A percentile compares a stretch with the other conserved stretches of the same genome.
These are phyloP conservation scores for Boletus subcaerulescens DNA, from an alignment of 768 basidiomycete genomes.

Conservation along the genomic window DNA sequence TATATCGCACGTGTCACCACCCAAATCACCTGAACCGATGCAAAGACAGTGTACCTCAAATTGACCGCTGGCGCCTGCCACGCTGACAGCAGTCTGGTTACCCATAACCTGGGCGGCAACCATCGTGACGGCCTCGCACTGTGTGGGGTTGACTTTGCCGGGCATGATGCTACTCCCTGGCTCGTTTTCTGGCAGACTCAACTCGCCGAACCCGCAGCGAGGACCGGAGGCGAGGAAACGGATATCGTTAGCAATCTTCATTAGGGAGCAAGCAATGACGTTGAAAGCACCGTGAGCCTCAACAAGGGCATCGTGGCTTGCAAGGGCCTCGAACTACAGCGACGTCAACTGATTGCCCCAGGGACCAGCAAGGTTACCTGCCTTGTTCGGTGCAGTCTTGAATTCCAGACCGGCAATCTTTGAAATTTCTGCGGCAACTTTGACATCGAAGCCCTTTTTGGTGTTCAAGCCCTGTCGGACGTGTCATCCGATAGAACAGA, in stretches of 20 bases:
- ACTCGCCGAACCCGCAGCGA: slow-evolving; percentile 94
- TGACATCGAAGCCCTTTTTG: slow-evolving; percentile 93
- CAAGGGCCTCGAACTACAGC: slow-evolving; percentile 90
- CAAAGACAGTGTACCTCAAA: slow-evolving; percentile 73
- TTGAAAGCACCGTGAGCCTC: slow-evolving; percentile 97
- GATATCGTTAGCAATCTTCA: slow-evolving; percentile 99
- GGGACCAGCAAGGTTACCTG: slow-evolving; percentile 24
- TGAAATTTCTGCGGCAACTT: slow-evolving; percentile 88
- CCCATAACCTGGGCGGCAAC: slow-evolving; percentile 98
- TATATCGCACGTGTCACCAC: slow-evolving; percentile 29
- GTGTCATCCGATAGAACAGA: slow-evolving; percentile 6
- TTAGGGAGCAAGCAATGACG: slow-evolving; percentile 91
- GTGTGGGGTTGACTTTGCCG: slow-evolving; percentile 99
- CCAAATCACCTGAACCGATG: slow-evolving; percentile 1
- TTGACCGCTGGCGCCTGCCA: slow-evolving; percentile 94
- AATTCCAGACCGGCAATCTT: slow-evolving; percentile 89
- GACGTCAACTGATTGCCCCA: slow-evolving; percentile 3
- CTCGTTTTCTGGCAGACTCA: slow-evolving; percentile 95
- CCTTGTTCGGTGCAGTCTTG: slow-evolving; percentile 98
- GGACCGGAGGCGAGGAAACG: slow-evolving; percentile 97
- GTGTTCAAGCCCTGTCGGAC: slow-evolving; percentile 86
- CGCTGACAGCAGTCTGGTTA: slow-evolving; percentile 88
- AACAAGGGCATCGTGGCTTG: slow-evolving; percentile 96
- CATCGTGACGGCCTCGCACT: slow-evolving; percentile 99
- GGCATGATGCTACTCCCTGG: slow-evolving; percentile 99